Conservation (phyloP, 352 stramenopile genomes). For the Phytophthora ramorum region DNA sequence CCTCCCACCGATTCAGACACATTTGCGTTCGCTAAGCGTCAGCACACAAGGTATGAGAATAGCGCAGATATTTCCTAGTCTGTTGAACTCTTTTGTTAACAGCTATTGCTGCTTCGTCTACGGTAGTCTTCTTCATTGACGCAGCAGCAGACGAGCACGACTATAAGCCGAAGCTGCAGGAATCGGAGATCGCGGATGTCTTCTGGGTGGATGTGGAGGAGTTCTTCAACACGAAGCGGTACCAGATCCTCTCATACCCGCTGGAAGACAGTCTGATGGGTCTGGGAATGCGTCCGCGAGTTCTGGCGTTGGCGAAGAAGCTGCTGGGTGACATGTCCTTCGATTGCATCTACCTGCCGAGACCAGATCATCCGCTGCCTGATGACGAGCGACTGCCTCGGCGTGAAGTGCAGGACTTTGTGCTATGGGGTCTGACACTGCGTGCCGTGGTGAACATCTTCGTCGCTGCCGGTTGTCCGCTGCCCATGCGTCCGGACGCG, state of each 20-base stretch:
- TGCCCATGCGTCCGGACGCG: conserved; percentile 60
- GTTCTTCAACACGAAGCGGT: conserved; percentile 65
- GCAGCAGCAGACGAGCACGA: conserved; percentile 48
- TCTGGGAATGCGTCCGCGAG: conserved; percentile 40
- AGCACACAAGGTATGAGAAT: conserved; percentile 61
- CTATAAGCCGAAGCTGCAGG: conserved; percentile 63
- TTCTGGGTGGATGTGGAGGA: conserved; percentile 88
- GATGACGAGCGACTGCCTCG: conserved; percentile 49
- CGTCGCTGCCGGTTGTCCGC: conserved; percentile 35
- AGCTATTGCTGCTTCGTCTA: background rate
- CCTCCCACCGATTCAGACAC: conserved; percentile 63
- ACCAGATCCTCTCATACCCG: conserved; percentile 63
- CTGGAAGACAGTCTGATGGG: conserved; percentile 63
- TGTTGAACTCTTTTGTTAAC: background rate
- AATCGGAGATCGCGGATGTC: conserved; percentile 74
- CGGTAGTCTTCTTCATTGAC: conserved; percentile 81
- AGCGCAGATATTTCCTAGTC: background rate
- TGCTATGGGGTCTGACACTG: conserved; percentile 87
- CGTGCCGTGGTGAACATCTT: conserved; percentile 72
- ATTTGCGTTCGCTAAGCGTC: conserved; percentile 69
- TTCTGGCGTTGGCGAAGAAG: conserved; percentile 40
- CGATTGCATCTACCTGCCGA: conserved; percentile 77
- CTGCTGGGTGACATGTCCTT: conserved; percentile 72
- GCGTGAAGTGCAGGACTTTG: conserved; percentile 72
- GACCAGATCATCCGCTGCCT: conserved; percentile 43